phyloP scores from a whole-genome alignment of 176 grass and related monocot genomes.

The Raddia guianensis region DNA sequence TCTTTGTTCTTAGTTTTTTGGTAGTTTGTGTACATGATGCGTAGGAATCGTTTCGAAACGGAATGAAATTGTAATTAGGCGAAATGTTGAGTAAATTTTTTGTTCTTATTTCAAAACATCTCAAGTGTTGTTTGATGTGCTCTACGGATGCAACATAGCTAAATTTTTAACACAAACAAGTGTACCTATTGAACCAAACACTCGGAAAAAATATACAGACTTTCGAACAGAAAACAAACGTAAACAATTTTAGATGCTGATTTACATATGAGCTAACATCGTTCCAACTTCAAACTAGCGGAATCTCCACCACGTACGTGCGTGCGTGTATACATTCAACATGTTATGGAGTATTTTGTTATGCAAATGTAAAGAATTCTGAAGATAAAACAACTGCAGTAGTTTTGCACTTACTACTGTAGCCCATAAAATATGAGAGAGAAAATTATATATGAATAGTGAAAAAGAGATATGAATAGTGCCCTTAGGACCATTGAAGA shows the following conservation, averaged over 20 bases:
- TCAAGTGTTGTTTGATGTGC: background rate
- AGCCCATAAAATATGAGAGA: too few relatives aligned
- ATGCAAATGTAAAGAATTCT: too few relatives aligned
- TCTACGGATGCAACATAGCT: background rate
- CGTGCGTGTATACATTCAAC: too few relatives aligned
- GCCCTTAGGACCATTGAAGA: too few relatives aligned
- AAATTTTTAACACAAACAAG: background rate
- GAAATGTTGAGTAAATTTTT: background rate
- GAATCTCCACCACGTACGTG: too few relatives aligned
- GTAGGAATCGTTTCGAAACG: conserved; percentile 31
- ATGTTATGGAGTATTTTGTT: background rate
- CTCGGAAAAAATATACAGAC: too few relatives aligned
- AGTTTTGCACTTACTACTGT: too few relatives aligned
- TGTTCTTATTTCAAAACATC: background rate
- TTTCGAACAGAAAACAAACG: background rate
- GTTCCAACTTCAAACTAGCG: too few relatives aligned
- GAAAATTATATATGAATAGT: too few relatives aligned
- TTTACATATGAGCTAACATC: background rate
- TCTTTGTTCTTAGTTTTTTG: background rate
- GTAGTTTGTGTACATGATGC: conserved; percentile 33
- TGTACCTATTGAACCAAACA: background rate
- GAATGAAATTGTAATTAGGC: conserved; percentile 30
- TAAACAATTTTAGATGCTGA: background rate
- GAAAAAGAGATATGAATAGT: too few relatives aligned
- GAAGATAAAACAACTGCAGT: too few relatives aligned